Base-by-base conservation (phyloP, 441 rosid species). In the Pelargonium cotyledonis region DNA sequence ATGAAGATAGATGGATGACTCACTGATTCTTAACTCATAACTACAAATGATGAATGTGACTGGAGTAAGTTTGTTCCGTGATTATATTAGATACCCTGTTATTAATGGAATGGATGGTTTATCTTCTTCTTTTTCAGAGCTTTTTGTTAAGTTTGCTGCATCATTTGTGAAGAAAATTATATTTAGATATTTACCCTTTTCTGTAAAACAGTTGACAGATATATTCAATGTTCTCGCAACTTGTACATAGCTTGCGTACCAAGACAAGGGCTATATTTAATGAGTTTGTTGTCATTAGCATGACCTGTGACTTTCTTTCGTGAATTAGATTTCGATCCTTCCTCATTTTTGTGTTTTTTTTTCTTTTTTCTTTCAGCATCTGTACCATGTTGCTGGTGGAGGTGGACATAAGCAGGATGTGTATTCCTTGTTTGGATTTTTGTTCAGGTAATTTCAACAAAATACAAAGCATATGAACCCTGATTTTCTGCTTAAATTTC, bases 361-460 rank as follows among this genome's bases (percentile, higher is more conserved):
- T 60, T 60, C 8, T 47, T 12, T 44, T 53, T 11, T 60, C 64
- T 60, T 60, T 60, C 64, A 60, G 64, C 29, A 21, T 23, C 51
- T 46, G 51, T 46, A 12, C 51, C 12, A 2, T 46, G 51, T 12
- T 9, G 51, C 51, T 46, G 43, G 8, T 19, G 35, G 4, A 4
- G 64, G 38, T 23, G 64, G n/a, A 23, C 64, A 3, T 6, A n/a
- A 10, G 38, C 14, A 12, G 64, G 35, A 10, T 16, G 6, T 60
- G 26, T 19, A 8, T 15, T 57, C 62, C 18, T 3, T 16, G 26
- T 57, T 57, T 57, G 62, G 62, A 57, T 60, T 58, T 21, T 58
- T 58, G 63, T 58, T 58, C 63, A 58, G 63, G 63, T 60, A 60
- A 60, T 23, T 60, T 60, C 64, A 60, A 60, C 64, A 60, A 21